Base-by-base conservation (phyloP, 495 filamentous ascomycete species). In the Aspergillus sparsus region DNA sequence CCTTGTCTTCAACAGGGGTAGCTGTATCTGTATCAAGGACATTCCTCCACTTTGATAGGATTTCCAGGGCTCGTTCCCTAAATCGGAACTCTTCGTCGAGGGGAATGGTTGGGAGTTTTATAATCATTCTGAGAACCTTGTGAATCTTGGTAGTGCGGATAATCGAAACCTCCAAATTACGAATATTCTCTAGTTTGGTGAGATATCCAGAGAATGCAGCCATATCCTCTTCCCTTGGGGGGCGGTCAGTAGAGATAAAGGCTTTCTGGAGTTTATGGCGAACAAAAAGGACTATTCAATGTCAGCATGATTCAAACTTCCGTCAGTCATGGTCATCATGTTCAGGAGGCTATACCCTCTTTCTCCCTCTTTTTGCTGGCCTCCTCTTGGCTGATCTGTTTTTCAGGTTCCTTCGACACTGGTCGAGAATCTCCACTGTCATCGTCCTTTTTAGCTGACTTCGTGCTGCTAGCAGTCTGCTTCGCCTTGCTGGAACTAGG, bases 251-350 rank as follows among this genome's bases (percentile, higher is more conserved):
- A 13, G 88, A 89, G 16, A 97, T 83, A 63, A 97, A 90, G 0
- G 91, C 93, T 69, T 93, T 92, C 69, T 97, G 93, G 18, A 97
- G 86, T 69, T 89, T 88, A 76, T 97, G 92, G 52, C 93, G 87
- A 42, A 93, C 80, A 75, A 91, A 96, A 5, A 96, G 76, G 18
- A 96, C 89, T 80, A 44, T 10, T 27, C n/a, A 10, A 50, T 54
- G 34, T 66, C 34, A 66, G 66, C 47, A 3, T 44, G 7, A 7
- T n/a, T 36, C 10, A 1, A 8, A 9, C 5, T 34, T 11, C 2
- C 31, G 13, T 8, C n/a, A 21, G 37, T 39, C 27, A 49, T 9
- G 2, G 1, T 7, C 5, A 18, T 47, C 8, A 18, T 37, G 21
- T 10, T 12, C 35, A 42, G 33, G n/a, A 27, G 27, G 11, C 61